phyloP scores from a whole-genome alignment of 1,284 basidiomycete genomes.

The Marasmius sp. region DNA sequence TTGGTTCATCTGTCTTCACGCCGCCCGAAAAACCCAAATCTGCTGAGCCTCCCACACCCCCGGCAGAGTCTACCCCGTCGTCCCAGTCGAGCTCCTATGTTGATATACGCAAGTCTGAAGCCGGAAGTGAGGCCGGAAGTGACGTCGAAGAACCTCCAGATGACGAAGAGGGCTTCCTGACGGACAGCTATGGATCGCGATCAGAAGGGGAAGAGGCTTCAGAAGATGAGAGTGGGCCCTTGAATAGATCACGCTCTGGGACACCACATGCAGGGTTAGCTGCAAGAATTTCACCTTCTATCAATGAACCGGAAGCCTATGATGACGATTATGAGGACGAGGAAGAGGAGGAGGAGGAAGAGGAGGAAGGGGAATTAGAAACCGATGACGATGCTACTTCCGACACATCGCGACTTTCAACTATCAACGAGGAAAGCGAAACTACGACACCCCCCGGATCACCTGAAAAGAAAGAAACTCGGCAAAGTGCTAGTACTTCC shows the following conservation, averaged over 20 bases:
- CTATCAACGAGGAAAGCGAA: constrained; percentile 30
- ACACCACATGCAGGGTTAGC: neutral
- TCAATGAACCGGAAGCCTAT: constrained; percentile 23
- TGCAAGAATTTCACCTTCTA: neutral
- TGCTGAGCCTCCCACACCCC: neutral
- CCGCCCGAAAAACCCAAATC: neutral
- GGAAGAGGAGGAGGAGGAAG: constrained; percentile 15
- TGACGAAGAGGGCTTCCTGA: constrained; percentile 7
- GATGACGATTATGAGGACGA: constrained; percentile 21
- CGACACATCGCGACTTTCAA: constrained; percentile 20
- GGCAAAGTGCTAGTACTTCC: constrained; percentile 24
- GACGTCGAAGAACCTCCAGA: neutral
- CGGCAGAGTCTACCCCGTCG: constrained; percentile 11
- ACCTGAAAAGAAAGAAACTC: constrained; percentile 38
- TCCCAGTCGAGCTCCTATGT: constrained; percentile 22
- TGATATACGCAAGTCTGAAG: constrained; percentile 17
- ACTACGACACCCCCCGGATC: constrained; percentile 58
- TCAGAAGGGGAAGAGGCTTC: constrained; percentile 14
- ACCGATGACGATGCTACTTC: constrained; percentile 17
- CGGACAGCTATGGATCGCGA: constrained; percentile 20
- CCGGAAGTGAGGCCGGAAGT: constrained; percentile 10
- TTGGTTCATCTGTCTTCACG: neutral
- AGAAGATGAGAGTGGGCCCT: constrained; percentile 20
- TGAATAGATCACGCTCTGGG: constrained; percentile 3
- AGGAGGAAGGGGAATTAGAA: constrained; percentile 31